Evolutionary conservation across 805 yeast species (phyloP).

Genomic region (Candida corydali): DNA sequence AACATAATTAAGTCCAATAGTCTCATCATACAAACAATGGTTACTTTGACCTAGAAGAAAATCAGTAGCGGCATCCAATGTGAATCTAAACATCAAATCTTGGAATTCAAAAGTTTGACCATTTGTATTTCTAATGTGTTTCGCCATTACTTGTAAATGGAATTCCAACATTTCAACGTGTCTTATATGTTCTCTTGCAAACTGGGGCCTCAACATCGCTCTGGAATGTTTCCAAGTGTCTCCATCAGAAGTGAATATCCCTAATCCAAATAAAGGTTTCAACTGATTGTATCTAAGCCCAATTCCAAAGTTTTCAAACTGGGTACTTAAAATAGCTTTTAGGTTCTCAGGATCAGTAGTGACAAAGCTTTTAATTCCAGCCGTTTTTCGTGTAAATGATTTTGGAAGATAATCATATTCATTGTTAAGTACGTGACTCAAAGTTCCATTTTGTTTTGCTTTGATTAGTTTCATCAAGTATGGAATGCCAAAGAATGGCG

Average conservation of each 20-base stretch:
- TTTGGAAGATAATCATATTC: neutral
- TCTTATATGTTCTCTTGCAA: slow-evolving; percentile 39
- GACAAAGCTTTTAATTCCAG: slow-evolving; percentile 6
- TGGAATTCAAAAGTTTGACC: slow-evolving; percentile 34
- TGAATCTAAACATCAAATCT: slow-evolving; percentile 32
- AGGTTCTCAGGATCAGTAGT: slow-evolving; percentile 39
- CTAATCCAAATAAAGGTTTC: slow-evolving; percentile 36
- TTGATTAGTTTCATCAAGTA: neutral
- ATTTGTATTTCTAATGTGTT: slow-evolving; percentile 21
- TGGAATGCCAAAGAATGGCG: neutral
- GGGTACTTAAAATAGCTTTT: slow-evolving; percentile 39
- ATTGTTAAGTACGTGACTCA: neutral
- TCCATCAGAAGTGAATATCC: slow-evolving; percentile 39
- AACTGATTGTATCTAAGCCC: slow-evolving; percentile 36
- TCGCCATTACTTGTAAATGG: slow-evolving; percentile 31
- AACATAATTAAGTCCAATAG: slow-evolving; percentile 13
- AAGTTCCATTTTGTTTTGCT: neutral
- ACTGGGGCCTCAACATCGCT: slow-evolving; percentile 43
- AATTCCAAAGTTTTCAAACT: slow-evolving; percentile 35
- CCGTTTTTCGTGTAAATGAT: neutral
- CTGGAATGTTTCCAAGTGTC: slow-evolving; percentile 41
- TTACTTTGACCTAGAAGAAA: slow-evolving; percentile 38
- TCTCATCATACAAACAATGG: slow-evolving; percentile 18
- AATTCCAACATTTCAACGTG: slow-evolving; percentile 38
- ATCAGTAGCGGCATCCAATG: slow-evolving; percentile 39